Evolutionary conservation across 169 alveolate species (phyloP).

Genomic region (Plasmodium blacklocki): DNA sequence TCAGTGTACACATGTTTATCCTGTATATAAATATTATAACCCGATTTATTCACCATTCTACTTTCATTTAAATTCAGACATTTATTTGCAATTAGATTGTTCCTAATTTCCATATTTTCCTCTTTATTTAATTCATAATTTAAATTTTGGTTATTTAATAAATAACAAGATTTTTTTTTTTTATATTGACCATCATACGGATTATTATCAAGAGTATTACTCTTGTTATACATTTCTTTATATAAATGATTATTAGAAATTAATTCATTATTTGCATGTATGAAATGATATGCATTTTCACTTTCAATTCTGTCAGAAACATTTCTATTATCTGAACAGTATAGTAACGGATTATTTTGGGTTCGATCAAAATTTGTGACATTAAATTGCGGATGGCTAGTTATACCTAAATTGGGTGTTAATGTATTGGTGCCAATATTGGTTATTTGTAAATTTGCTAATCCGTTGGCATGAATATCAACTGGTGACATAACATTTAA

Average conservation of each 20-base stretch:
- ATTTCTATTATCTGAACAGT: slow-evolving; percentile 1
- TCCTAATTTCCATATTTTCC: neutral
- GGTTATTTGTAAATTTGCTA: neutral
- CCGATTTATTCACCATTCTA: slow-evolving; percentile 4
- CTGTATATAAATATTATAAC: slow-evolving; percentile 16
- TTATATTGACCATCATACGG: neutral
- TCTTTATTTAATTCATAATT: neutral
- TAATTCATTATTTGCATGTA: slow-evolving; percentile 1
- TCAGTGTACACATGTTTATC: neutral
- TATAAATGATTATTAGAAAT: slow-evolving; percentile 5
- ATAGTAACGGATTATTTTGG: too few species aligned
- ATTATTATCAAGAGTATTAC: neutral
- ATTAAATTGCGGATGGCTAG: neutral
- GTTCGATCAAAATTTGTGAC: neutral
- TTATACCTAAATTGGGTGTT: neutral
- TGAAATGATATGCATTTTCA: neutral
- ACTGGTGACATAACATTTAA: too few species aligned
- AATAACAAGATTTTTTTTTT: slow-evolving; percentile 22
- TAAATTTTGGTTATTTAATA: neutral
- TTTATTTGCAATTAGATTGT: neutral
- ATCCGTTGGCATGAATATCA: neutral
- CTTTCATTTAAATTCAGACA: slow-evolving; percentile 10
- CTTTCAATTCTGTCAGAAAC: neutral
- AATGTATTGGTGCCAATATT: neutral
- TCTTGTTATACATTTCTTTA: neutral